Evolutionary conservation across 768 basidiomycete genomes (phyloP).

Genomic region (Rhodosporidiobolus sp.): DNA sequence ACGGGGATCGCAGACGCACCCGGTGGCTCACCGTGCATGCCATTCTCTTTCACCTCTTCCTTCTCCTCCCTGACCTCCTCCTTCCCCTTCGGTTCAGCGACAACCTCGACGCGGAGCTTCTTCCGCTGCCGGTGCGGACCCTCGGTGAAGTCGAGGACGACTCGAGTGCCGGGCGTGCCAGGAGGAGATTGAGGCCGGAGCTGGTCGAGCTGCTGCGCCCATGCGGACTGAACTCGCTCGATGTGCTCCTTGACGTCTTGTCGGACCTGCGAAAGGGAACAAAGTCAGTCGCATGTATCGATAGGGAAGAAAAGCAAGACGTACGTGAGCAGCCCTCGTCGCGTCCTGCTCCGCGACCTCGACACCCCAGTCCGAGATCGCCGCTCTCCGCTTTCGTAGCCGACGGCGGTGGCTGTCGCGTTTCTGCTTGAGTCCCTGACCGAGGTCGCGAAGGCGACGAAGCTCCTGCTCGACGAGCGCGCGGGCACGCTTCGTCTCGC

Average conservation of each 20-base stretch:
- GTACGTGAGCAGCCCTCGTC: background rate
- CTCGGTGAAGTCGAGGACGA: constrained; percentile 16
- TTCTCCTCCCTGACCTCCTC: background rate
- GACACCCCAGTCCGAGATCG: constrained; percentile 6
- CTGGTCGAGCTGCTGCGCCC: background rate
- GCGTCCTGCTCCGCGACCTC: constrained; percentile 4
- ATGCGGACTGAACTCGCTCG: background rate
- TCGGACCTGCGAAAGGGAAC: background rate
- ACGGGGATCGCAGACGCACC: no score
- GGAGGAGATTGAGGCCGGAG: background rate
- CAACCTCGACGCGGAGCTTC: constrained; percentile 24
- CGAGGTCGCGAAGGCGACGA: background rate
- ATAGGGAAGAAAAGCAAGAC: background rate
- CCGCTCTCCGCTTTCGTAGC: background rate
- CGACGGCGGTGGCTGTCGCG: background rate
- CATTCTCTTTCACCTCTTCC: background rate
- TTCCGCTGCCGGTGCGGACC: constrained; percentile 12
- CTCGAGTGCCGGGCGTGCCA: background rate
- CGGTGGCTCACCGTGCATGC: background rate
- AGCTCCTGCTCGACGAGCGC: constrained; percentile 1
- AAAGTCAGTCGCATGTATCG: background rate
- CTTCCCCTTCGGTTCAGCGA: background rate
- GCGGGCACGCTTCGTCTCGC: background rate
- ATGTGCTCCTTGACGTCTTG: constrained; percentile 1
- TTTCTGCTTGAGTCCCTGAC: background rate